Evolutionary conservation across 2,329 filamentous ascomycete genomes (phyloP).

Genomic region (Purpureocillium takamizusanense): DNA sequence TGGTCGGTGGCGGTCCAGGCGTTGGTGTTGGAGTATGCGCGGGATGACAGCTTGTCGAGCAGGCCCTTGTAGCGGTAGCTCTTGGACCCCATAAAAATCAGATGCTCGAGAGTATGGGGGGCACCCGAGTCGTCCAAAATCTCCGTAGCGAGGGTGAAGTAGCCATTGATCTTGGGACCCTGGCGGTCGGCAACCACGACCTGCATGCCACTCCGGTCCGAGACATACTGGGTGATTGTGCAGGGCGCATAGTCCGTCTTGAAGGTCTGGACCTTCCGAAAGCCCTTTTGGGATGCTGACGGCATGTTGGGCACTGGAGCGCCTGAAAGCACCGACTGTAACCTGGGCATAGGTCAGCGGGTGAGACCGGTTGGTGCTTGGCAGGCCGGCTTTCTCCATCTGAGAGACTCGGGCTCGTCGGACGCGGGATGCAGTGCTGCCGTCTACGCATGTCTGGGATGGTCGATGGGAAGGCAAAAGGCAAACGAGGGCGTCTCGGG

Average conservation of each 20-base stretch:
- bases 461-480: no score
- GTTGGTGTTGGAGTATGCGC: slow-evolving; percentile 90
- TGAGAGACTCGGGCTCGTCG: no score
- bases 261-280: slow-evolving; percentile 80
- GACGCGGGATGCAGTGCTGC: no score
- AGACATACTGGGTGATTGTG: slow-evolving; percentile 91
- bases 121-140: slow-evolving; percentile 96
- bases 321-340: no score
- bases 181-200: slow-evolving; percentile 86
- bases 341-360: no score
- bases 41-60: slow-evolving; percentile 84
- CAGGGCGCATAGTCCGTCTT: slow-evolving; percentile 83
- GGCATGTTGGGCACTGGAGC: neutral
- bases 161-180: slow-evolving; percentile 90
- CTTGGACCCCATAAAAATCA: slow-evolving; percentile 85
- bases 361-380: no score
- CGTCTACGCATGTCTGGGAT: no score
- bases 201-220: slow-evolving; percentile 86
- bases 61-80: slow-evolving; percentile 93
- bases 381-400: no score
- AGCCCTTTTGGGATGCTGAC: slow-evolving; percentile 44
- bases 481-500: no score
- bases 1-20: slow-evolving; percentile 96
- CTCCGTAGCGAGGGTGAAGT: slow-evolving; percentile 92
- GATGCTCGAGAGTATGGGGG: slow-evolving; percentile 75